Evolutionary conservation across 768 basidiomycete genomes (phyloP).

Genomic region (Rhodotorula sphaerocarpa): DNA sequence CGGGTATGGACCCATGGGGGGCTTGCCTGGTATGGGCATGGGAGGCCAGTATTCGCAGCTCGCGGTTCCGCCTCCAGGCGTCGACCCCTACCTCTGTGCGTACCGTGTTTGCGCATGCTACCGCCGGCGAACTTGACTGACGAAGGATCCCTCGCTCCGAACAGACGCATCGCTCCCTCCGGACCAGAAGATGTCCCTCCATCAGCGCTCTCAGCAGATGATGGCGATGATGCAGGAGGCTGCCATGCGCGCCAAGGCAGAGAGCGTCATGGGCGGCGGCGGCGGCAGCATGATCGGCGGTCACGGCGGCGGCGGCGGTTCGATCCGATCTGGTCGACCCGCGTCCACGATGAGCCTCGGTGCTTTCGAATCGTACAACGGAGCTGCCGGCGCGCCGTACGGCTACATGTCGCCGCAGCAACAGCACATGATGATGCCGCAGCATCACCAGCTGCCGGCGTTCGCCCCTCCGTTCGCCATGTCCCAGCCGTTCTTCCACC

Average conservation of each 20-base stretch:
- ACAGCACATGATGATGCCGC: conserved; percentile 11
- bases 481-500: conserved; percentile 31
- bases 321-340: conserved; percentile 9
- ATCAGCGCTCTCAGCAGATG: conserved; percentile 34
- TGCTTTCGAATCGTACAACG: conserved; percentile 1
- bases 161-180: conserved; percentile 34
- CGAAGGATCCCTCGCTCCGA: background rate
- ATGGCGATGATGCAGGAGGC: conserved; percentile 35
- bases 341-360: conserved; percentile 18
- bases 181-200: conserved; percentile 35
- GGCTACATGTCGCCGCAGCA: background rate
- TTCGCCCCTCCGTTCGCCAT: conserved; percentile 29
- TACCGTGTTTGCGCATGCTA: background rate
- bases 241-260: conserved; percentile 13
- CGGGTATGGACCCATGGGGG: conserved; percentile 6
- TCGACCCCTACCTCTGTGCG: conserved; percentile 30
- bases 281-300: conserved; percentile 7
- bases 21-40: conserved; percentile 10
- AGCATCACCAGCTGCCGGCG: conserved; percentile 17
- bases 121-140: background rate
- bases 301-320: conserved; percentile 3
- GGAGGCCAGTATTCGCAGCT: conserved; percentile 30
- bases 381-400: no score
- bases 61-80: conserved; percentile 26
- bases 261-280: conserved; percentile 21